Conservation (phyloP, 495 filamentous ascomycete species). For the Tuber indicum region DNA sequence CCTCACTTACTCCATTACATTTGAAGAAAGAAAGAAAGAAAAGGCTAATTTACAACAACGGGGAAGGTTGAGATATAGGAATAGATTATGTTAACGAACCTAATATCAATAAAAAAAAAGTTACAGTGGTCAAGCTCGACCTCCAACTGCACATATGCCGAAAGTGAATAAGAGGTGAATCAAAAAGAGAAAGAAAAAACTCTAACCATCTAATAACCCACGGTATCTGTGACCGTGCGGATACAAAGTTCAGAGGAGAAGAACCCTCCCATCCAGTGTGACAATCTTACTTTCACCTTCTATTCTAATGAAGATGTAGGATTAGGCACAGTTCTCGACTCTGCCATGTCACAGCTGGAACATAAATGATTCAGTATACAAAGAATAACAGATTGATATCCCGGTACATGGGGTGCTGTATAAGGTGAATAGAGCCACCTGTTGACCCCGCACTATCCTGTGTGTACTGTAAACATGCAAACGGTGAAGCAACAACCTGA, state of each 20-base stretch:
- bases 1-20: not conserved
- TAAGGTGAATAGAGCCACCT: not conserved
- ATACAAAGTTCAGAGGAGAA: slow-evolving; percentile 32
- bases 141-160: not conserved
- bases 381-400: not conserved
- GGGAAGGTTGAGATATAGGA: not conserved
- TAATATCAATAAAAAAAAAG: not conserved
- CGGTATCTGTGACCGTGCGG: slow-evolving; percentile 27
- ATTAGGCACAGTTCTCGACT: not conserved
- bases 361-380: not conserved
- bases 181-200: slow-evolving; percentile 5
- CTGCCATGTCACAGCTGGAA: not conserved
- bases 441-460: not conserved
- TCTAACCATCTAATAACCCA: slow-evolving; percentile 35
- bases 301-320: not conserved
- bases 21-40: not conserved
- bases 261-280: not conserved
- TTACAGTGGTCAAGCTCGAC: not conserved
- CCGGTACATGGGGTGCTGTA: not conserved
- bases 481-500: not conserved
- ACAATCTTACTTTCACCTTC: not conserved
- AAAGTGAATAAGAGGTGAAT: not conserved
- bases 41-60: not conserved
- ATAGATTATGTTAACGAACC: not conserved
- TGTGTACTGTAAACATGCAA: not conserved